Conservation (phyloP, 169 alveolate genomes). For the Plasmodium inui region DNA sequence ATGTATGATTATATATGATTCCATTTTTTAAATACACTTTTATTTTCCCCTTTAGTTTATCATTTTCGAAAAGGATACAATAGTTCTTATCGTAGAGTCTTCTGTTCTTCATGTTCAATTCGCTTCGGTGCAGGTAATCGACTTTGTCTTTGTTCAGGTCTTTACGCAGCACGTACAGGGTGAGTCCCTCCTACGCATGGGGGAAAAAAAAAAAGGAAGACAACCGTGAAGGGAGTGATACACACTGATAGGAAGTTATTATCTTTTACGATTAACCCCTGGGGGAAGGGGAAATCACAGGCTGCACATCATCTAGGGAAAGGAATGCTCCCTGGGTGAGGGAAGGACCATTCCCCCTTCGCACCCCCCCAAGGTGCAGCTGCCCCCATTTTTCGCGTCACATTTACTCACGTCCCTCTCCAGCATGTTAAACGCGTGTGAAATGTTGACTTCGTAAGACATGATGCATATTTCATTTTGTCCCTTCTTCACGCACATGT, state of each 20-base stretch:
- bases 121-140: conserved; percentile 47
- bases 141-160: conserved; percentile 41
- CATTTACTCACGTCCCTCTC: conserved; percentile 32
- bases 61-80: conserved; percentile 57
- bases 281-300: background rate
- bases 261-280: background rate
- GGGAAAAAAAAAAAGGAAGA: background rate
- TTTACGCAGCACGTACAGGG: conserved; percentile 40
- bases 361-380: background rate
- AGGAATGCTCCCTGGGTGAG: background rate
- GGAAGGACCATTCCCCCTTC: background rate
- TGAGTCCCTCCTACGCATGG: conserved; percentile 27
- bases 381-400: background rate
- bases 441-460: conserved; percentile 70
- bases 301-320: too few species aligned
- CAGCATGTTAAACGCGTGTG: conserved; percentile 46
- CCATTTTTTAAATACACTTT: conserved; percentile 66
- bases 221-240: background rate
- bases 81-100: conserved; percentile 37
- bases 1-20: conserved; percentile 36
- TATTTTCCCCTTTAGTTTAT: conserved; percentile 68
- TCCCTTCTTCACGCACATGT: conserved; percentile 38
- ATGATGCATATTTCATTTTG: conserved; percentile 52
- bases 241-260: background rate
- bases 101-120: conserved; percentile 47